These are phyloP conservation scores for Beauveria rudraprayagi DNA, from an alignment of 2,329 filamentous ascomycete species.

Conservation along the genomic window DNA sequence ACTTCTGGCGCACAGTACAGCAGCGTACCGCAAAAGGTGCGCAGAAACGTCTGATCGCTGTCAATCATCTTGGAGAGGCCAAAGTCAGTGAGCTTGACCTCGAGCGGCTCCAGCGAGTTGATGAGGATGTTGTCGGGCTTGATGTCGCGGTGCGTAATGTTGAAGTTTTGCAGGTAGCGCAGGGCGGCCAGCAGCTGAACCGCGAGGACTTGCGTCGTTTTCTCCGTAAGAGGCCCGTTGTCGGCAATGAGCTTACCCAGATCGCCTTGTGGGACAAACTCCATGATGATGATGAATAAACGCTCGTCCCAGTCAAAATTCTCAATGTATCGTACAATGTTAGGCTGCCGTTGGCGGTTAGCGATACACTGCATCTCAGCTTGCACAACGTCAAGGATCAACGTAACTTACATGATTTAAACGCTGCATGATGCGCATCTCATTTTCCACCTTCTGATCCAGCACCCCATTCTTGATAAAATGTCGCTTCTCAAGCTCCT, in stretches of 20 bases:
- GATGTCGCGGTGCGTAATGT: slow-evolving; percentile 96
- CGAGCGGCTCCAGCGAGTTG: slow-evolving; percentile 60
- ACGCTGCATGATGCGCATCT: slow-evolving; percentile 90
- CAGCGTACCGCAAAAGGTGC: slow-evolving; percentile 93
- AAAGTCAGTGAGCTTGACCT: slow-evolving; percentile 92
- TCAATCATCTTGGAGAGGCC: slow-evolving; percentile 91
- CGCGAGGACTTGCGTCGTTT: slow-evolving; percentile 62
- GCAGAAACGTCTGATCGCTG: slow-evolving; percentile 82
- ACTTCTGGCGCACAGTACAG: slow-evolving; percentile 96
- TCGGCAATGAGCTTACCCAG: slow-evolving; percentile 64
- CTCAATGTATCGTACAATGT: slow-evolving; percentile 88
- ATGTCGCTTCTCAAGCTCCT: slow-evolving; percentile 86
- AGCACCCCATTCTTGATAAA: slow-evolving; percentile 90
- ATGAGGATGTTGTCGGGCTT: slow-evolving; percentile 98
- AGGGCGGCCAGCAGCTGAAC: slow-evolving; percentile 72
- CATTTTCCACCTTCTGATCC: slow-evolving; percentile 89
- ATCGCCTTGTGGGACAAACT: slow-evolving; percentile 77
- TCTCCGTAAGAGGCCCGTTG: slow-evolving; percentile 56
- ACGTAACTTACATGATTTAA: slow-evolving; percentile 65
- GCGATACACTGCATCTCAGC: neutral
- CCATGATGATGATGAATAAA: slow-evolving; percentile 96
- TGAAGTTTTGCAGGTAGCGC: slow-evolving; percentile 75
- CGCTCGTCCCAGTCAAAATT: slow-evolving; percentile 74
- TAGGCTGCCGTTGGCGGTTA: slow-evolving; percentile 43
- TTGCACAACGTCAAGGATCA: neutral